phyloP scores from a whole-genome alignment of 2,329 filamentous ascomycete genomes.

The Alternaria arborescens region DNA sequence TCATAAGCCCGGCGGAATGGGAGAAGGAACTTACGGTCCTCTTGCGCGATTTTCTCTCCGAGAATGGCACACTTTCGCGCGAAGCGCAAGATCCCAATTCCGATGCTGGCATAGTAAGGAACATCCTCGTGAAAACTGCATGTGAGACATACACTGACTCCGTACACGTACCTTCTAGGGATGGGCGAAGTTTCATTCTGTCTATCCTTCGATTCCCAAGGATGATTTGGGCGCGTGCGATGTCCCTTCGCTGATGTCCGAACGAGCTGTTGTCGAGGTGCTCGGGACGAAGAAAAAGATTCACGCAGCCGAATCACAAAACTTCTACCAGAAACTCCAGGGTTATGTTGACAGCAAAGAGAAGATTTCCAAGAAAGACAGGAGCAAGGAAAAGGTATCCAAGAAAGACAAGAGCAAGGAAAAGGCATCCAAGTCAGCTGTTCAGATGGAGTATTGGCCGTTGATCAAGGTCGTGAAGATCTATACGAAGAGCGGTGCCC shows the following conservation, averaged over 20 bases:
- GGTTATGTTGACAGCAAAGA: constrained; percentile 66
- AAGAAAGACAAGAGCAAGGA: constrained; percentile 36
- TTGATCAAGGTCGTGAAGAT: constrained; percentile 64
- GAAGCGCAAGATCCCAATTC: constrained; percentile 50
- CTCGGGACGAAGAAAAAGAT: constrained; percentile 60
- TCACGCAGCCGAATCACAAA: constrained; percentile 43
- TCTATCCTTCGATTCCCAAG: constrained; percentile 56
- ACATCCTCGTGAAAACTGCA: not conserved
- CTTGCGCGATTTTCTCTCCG: constrained; percentile 58
- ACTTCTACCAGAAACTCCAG: constrained; percentile 60
- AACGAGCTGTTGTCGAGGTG: constrained; percentile 51
- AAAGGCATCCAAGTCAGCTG: constrained; percentile 31
- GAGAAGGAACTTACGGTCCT: constrained; percentile 60
- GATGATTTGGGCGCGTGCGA: constrained; percentile 50
- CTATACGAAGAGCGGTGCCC: constrained; percentile 59
- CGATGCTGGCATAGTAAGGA: not conserved
- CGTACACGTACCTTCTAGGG: constrained; percentile 22
- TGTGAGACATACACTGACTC: not conserved
- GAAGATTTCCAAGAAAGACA: constrained; percentile 50
- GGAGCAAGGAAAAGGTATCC: constrained; percentile 37
- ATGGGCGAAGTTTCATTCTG: constrained; percentile 61
- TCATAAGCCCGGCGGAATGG: constrained; percentile 64
- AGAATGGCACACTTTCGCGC: constrained; percentile 49
- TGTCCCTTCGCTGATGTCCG: constrained; percentile 54
- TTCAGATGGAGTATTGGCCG: constrained; percentile 57